Percentiles rank a stretch among this genome's conserved stretches.
phyloP scores from a whole-genome alignment of 805 yeast genomes.

The Zygotorulaspora danielsina region DNA sequence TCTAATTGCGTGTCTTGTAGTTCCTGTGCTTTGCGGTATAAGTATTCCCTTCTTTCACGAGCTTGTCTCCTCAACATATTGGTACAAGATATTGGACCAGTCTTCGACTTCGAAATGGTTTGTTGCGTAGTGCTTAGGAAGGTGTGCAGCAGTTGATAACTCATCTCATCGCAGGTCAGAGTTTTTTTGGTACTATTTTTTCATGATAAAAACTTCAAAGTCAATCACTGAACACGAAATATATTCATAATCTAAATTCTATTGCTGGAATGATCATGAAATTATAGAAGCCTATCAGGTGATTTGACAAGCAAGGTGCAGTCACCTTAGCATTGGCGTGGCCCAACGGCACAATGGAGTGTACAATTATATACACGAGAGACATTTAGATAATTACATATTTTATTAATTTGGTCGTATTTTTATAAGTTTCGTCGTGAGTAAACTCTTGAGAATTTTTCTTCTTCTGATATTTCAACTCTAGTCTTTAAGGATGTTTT shows the following conservation, averaged over 20 bases:
- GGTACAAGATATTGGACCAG: background rate
- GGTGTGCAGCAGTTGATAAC: too few species aligned
- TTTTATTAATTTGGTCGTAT: background rate
- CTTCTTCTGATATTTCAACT: constrained; percentile 34
- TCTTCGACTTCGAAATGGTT: too few species aligned
- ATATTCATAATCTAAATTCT: too few species aligned
- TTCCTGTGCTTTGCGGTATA: constrained; percentile 83
- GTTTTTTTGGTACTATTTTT: constrained; percentile 5
- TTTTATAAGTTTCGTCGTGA: constrained; percentile 15
- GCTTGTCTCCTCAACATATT: constrained; percentile 83
- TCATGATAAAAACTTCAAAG: background rate
- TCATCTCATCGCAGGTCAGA: constrained; percentile 17
- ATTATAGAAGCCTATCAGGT: too few species aligned
- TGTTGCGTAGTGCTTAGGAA: too few species aligned
- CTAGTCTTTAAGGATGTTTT: constrained; percentile 30
- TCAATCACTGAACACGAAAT: background rate
- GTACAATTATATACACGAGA: background rate
- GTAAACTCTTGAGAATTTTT: constrained; percentile 18
- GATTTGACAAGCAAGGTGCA: too few species aligned
- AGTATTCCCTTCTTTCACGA: constrained; percentile 90
- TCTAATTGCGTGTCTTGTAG: constrained; percentile 82
- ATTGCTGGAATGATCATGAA: too few species aligned
- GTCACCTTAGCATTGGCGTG: too few species aligned
- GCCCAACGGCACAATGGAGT: too few species aligned
- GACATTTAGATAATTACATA: background rate